Percentiles rank a stretch among this genome's conserved stretches.
Conservation (phyloP, 768 basidiomycete genomes). For the Mycena chlorophos region DNA sequence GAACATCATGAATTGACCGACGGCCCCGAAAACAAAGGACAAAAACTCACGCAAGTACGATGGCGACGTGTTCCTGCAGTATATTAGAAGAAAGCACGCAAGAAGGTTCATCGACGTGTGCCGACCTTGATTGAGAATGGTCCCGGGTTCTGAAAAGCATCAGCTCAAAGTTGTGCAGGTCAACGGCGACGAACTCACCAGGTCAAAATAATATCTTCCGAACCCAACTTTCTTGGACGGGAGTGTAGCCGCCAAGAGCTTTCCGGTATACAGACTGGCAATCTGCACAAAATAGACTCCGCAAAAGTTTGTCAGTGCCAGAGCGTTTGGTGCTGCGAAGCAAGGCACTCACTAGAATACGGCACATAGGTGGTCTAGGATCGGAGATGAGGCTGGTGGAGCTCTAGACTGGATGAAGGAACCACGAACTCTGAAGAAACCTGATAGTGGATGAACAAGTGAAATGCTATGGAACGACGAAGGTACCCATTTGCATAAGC, state of each 20-base stretch:
- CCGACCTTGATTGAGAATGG: constrained; percentile 23
- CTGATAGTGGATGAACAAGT: background rate
- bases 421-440: background rate
- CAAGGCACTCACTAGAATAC: constrained; percentile 22
- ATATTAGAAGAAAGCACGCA: background rate
- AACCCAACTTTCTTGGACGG: constrained; percentile 24
- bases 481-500: constrained; percentile 29
- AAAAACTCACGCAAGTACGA: constrained; percentile 25
- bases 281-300: constrained; percentile 30
- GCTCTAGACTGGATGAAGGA: background rate
- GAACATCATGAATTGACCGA: background rate
- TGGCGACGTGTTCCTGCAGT: constrained; percentile 25
- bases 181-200: constrained; percentile 6
- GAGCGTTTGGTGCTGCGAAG: background rate
- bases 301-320: no score
- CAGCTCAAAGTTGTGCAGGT: background rate
- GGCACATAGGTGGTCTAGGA: constrained; percentile 28
- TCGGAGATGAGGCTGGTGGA: background rate
- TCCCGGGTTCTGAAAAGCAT: constrained; percentile 21
- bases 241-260: constrained; percentile 22
- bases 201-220: constrained; percentile 19
- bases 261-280: constrained; percentile 23
- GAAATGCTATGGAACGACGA: constrained; percentile 16
- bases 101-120: background rate
- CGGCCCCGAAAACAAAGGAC: background rate